These are phyloP conservation scores for Candida tropicalis DNA, from an alignment of 1,139 yeast species.

Conservation along the genomic window DNA sequence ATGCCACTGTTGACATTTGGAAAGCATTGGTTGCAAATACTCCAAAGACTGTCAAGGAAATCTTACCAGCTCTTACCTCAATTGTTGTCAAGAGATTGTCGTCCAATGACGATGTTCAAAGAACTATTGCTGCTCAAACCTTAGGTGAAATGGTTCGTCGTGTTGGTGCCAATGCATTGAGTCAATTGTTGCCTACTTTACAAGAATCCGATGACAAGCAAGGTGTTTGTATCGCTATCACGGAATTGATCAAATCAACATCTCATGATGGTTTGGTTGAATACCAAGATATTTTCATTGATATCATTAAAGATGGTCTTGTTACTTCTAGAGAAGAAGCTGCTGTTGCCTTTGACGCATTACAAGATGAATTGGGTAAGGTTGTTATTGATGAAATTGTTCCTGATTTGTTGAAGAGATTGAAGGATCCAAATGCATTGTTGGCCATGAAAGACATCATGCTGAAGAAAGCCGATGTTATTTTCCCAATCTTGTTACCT, in stretches of 20 bases:
- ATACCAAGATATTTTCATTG: constrained; percentile 70
- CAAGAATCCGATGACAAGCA: constrained; percentile 86
- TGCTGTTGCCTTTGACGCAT: constrained; percentile 85
- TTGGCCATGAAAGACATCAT: constrained; percentile 89
- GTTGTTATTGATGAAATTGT: constrained; percentile 85
- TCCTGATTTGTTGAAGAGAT: constrained; percentile 76
- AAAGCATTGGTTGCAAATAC: constrained; percentile 94
- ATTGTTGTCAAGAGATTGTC: constrained; percentile 84
- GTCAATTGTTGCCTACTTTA: constrained; percentile 83
- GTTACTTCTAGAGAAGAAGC: constrained; percentile 87
- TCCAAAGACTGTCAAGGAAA: constrained; percentile 93
- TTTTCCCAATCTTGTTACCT: constrained; percentile 93
- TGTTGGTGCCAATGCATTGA: constrained; percentile 87
- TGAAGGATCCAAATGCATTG: constrained; percentile 77
- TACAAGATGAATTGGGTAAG: constrained; percentile 82
- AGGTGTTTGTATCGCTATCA: constrained; percentile 94
- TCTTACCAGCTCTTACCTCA: constrained; percentile 79
- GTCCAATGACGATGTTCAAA: constrained; percentile 72
- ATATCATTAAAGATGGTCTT: constrained; percentile 76
- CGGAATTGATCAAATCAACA: constrained; percentile 81
- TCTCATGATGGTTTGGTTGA: constrained; percentile 60
- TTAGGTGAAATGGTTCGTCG: constrained; percentile 95
- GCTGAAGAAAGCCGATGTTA: constrained; percentile 86
- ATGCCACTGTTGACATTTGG: constrained; percentile 96
- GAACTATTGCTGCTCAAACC: constrained; percentile 90